A percentile compares a stretch with the other conserved stretches of the same genome.
phyloP scores from a whole-genome alignment of 2,329 filamentous ascomycete genomes.

The Cytospora leucostoma region DNA sequence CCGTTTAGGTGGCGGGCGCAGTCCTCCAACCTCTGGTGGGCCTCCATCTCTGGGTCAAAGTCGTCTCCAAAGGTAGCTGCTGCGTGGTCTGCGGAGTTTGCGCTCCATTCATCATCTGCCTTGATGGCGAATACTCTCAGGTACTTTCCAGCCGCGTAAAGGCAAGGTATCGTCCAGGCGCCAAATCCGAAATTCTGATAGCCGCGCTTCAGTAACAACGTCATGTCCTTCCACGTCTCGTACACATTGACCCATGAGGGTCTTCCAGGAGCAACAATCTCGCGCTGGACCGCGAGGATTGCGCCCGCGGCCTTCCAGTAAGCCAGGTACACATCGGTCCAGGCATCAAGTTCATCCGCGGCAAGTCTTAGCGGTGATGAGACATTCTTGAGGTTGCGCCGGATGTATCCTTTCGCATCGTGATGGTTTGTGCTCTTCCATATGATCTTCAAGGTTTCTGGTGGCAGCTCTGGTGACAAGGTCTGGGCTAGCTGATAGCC shows the following conservation, averaged over 20 bases:
- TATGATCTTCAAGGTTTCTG: slow-evolving; percentile 67
- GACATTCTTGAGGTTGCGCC: slow-evolving; percentile 68
- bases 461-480: slow-evolving; percentile 69
- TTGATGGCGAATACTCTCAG: slow-evolving; percentile 86
- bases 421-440: slow-evolving; percentile 69
- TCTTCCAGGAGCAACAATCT: slow-evolving; percentile 36
- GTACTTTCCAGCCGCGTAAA: slow-evolving; percentile 87
- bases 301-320: slow-evolving; percentile 84
- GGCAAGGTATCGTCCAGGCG: slow-evolving; percentile 88
- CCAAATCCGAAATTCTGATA: slow-evolving; percentile 77
- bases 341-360: slow-evolving; percentile 73
- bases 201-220: slow-evolving; percentile 74
- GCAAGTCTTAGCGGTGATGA: slow-evolving; percentile 55
- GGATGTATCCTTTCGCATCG: slow-evolving; percentile 68
- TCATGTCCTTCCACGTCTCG: slow-evolving; percentile 83
- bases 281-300: slow-evolving; percentile 66
- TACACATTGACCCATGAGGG: slow-evolving; percentile 83
- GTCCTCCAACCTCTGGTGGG: slow-evolving; percentile 85
- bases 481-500: slow-evolving; percentile 75
- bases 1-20: slow-evolving; percentile 87
- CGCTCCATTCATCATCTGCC: slow-evolving; percentile 71
- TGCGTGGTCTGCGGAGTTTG: slow-evolving; percentile 41
- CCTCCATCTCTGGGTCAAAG: slow-evolving; percentile 72
- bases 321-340: slow-evolving; percentile 79
- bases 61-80: slow-evolving; percentile 71